Evolutionary conservation across 345 rosid species (phyloP), one percentile per base, ranked within the genome.

Genomic region (Eucalyptus victrix): DNA sequence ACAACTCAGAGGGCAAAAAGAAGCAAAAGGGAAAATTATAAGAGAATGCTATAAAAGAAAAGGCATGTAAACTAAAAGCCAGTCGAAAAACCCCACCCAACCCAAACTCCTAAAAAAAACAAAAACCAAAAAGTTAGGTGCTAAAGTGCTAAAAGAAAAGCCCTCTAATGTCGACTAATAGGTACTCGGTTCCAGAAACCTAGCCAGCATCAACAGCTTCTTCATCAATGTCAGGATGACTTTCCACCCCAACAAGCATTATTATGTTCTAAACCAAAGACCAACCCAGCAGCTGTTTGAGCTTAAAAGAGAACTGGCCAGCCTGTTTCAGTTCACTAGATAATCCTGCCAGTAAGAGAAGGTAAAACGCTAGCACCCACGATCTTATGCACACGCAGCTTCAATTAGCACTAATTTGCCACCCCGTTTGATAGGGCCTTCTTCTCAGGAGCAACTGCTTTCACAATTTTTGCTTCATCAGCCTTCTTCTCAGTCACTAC

Each of bases 41-140:
- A 49, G 21, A n/a, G 87, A 65, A 56, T 80, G 45, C 34, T 56
- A 88, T 80, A 45, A 76, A 88, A 32, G 53, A 72, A 50, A 24
- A 37, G 62, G 80, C 54, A 12, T 28, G 51, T 45, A 49, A 69
- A 87, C 88, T 42, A 86, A 49, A 76, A 40, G 58, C 56, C 44
- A 49, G 47, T 76, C 44, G 54, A 88, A 91, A 91, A 90, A 50
- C 50, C 86, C 90, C 45, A 88, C 86, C 90, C 45, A 87, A 90
- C 94, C 93, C 94, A 89, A 91, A 87, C 93, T 49, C 91, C 92
- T 86, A 86, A 54, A 47, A 47, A 47, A 49, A 88, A 87, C 47
- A 62, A 87, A 89, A 90, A 87, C 92, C 89, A 76, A 37, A 76
- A 76, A 56, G 93, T 89, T 90, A 92, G 91, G 58, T 91, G 90